phyloP scores from a whole-genome alignment of 345 rosid genomes.

The Eutrema heterophyllum region DNA sequence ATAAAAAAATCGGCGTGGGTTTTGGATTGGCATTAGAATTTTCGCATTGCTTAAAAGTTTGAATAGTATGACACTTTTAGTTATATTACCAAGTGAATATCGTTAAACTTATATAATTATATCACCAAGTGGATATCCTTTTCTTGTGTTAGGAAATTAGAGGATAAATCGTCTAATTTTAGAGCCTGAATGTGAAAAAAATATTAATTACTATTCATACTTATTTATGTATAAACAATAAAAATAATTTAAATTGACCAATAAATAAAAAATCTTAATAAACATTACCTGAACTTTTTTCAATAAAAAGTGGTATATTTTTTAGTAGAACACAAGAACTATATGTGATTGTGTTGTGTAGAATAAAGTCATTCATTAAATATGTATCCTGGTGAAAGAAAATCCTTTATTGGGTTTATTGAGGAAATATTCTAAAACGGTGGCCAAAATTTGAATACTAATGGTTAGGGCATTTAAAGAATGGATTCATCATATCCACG shows the following conservation, averaged over 20 bases:
- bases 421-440: constrained; percentile 18
- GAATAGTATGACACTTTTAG: constrained; percentile 13
- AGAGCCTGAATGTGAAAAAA: not conserved
- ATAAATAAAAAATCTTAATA: not conserved
- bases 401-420: not conserved
- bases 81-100: not conserved
- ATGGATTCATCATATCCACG: not conserved
- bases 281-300: not conserved
- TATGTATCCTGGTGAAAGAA: not conserved
- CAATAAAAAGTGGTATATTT: not conserved
- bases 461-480: constrained; percentile 3
- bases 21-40: constrained; percentile 8
- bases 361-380: not conserved
- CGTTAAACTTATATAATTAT: not conserved
- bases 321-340: not conserved
- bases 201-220: not conserved
- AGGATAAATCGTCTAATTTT: not conserved
- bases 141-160: not conserved
- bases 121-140: constrained; percentile 9
- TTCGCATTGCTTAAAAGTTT: not conserved
- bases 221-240: not conserved
- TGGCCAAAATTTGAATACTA: constrained; percentile 9
- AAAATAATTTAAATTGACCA: not conserved
- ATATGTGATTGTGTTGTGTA: not conserved
- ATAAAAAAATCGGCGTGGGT: not conserved